Evolutionary conservation across 2,329 filamentous ascomycete genomes (phyloP).

Genomic region (Orbilia quercus): DNA sequence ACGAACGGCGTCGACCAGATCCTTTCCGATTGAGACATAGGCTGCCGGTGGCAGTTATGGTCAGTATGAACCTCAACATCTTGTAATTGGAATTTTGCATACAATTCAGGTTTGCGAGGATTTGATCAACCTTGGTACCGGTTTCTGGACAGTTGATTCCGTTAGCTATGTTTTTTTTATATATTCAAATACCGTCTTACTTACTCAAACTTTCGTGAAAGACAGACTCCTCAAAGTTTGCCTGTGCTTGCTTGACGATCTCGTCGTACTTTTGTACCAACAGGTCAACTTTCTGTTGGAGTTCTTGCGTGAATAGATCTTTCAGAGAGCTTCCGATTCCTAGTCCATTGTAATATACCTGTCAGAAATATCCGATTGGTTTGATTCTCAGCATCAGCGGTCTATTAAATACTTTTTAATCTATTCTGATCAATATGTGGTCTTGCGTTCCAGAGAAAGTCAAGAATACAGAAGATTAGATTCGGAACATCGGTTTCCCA

Average conservation of each 20-base stretch:
- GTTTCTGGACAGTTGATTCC: slow-evolving; percentile 10
- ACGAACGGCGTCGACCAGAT: slow-evolving; percentile 25
- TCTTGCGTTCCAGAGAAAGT: slow-evolving; percentile 31
- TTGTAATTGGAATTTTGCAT: background rate
- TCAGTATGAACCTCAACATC: slow-evolving; percentile 2
- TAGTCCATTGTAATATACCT: background rate
- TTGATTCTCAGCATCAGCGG: too few relatives aligned
- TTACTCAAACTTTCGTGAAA: slow-evolving; percentile 28
- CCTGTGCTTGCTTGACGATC: slow-evolving; percentile 13
- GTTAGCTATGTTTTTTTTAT: background rate
- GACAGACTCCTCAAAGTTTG: slow-evolving; percentile 28
- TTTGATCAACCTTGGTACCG: slow-evolving; percentile 14
- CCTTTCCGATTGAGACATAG: slow-evolving; percentile 3
- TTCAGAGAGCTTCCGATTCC: slow-evolving; percentile 28
- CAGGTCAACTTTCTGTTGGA: slow-evolving; percentile 16
- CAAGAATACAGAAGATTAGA: slow-evolving; percentile 19
- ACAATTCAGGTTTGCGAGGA: slow-evolving; percentile 11
- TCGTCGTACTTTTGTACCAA: slow-evolving; percentile 24
- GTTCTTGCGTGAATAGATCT: slow-evolving; percentile 26
- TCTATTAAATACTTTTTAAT: slow-evolving; percentile 18
- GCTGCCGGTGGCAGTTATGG: background rate
- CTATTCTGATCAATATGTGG: slow-evolving; percentile 32
- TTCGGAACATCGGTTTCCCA: slow-evolving; percentile 33
- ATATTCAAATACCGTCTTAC: too few relatives aligned
- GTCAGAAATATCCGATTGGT: too few relatives aligned